Conservation (phyloP, 371 early-diverging fungal species). For the Mucor lusitanicus region DNA sequence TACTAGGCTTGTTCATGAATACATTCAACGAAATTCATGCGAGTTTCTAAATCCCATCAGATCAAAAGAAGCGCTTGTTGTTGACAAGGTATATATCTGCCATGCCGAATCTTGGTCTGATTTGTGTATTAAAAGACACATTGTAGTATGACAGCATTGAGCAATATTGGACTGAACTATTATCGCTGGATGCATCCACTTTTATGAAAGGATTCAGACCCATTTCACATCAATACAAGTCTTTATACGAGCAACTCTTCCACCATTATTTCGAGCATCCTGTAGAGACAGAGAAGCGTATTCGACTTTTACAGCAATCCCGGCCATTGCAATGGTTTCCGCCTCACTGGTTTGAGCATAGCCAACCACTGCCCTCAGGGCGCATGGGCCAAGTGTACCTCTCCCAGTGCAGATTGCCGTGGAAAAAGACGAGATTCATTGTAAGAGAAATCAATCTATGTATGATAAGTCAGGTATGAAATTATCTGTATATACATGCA, state of each 20-base stretch:
- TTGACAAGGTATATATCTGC: neutral
- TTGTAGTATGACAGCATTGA: neutral
- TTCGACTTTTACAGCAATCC: neutral
- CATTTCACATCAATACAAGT: neutral
- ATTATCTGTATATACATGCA: neutral
- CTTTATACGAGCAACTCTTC: constrained; percentile 20
- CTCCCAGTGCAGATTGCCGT: constrained; percentile 13
- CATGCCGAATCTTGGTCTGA: neutral
- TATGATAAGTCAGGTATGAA: constrained; percentile 4
- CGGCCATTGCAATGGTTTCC: constrained; percentile 14
- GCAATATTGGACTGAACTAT: constrained; percentile 8
- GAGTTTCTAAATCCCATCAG: constrained; percentile 17
- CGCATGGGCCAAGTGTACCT: constrained; percentile 23
- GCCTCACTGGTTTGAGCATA: constrained; percentile 16
- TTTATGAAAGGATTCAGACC: constrained; percentile 26
- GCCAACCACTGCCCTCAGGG: constrained; percentile 12
- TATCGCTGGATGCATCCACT: neutral
- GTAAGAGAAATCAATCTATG: constrained; percentile 12
- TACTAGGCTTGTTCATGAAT: constrained; percentile 5
- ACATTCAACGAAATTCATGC: constrained; percentile 14
- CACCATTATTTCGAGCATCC: constrained; percentile 20
- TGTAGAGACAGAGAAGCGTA: neutral
- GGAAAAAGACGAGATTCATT: neutral
- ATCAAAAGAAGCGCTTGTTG: neutral
- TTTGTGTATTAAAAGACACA: neutral